Base-by-base conservation (phyloP, 1,284 basidiomycete genomes). In the Ustilago loliicola region DNA sequence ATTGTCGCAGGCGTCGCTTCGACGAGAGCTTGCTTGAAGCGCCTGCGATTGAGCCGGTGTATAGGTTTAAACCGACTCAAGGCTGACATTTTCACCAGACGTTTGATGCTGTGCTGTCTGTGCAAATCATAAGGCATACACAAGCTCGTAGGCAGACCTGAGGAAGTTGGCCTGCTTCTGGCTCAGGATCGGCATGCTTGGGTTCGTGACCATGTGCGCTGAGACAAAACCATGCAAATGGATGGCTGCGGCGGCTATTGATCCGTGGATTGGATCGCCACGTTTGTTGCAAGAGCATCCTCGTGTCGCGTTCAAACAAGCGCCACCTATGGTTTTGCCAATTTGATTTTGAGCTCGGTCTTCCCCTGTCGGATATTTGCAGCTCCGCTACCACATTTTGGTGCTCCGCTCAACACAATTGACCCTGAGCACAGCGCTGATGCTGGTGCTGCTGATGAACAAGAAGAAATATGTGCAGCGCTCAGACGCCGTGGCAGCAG, bases 401-500 rank as follows among this genome's bases (percentile, higher is more conserved):
- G 32, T 27, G 51, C 61, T 62, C 61, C 61, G 61, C 51, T 42
- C n/a, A 47, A 23, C n/a, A 48, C 21, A 3, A 21, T 42, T 21
- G 2, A 13, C 10, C 21, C 45, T 19, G 29, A n/a, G 15, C 25
- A 40, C 32, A 25, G 52, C 34, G 34, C 21, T 45, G 38, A 13
- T 57, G 38, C 53, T 27, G n/a, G 3, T 11, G 45, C 45, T 47
- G 25, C 55, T 30, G 34, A 6, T 38, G 10, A 2, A 21, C 27
- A 27, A 21, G 42, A 36, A 55, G 52, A 50, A 48, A 30, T 27
- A 62, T 62, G 40, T 52, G 51, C 51, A 55, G 38, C 40, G 40
- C 38, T 55, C 63, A 59, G 50, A 66, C 29, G 63, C 56, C 48
- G 63, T 66, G 34, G 55, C 55, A 54, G 36, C 45, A 47, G 27